These are phyloP conservation scores for Eucalyptus pumila DNA, from an alignment of 345 rosid genomes.

Conservation along the genomic window DNA sequence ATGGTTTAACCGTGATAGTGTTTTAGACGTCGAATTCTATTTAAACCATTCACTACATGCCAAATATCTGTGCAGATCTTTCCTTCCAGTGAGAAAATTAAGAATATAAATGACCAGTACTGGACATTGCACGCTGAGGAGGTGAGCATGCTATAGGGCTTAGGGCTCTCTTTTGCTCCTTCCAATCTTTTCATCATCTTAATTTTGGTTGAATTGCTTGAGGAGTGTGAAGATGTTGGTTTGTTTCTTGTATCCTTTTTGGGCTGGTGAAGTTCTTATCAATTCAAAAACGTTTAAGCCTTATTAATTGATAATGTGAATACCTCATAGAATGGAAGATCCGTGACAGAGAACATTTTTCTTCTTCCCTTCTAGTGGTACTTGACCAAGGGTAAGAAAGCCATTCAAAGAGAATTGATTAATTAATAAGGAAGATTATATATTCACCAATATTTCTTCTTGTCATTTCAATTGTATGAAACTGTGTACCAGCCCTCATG, in stretches of 20 bases:
- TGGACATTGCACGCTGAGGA: slow-evolving; percentile 97
- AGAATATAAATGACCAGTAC: slow-evolving; percentile 94
- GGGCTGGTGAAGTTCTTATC: not conserved
- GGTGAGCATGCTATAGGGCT: slow-evolving; percentile 21
- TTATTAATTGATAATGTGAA: not conserved
- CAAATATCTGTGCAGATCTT: slow-evolving; percentile 49
- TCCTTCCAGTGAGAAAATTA: slow-evolving; percentile 71
- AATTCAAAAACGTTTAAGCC: not conserved
- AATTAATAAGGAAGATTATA: not conserved
- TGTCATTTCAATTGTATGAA: not conserved
- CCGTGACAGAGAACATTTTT: not conserved
- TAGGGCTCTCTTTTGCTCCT: not conserved
- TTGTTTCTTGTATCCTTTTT: not conserved
- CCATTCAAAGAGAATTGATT: not conserved
- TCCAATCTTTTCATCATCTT: not conserved
- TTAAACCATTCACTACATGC: not conserved
- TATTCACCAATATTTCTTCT: not conserved
- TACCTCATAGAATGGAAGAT: not conserved
- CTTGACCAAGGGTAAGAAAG: not conserved
- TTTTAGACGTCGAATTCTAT: not conserved
- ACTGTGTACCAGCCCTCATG: not conserved
- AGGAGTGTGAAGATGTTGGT: not conserved
- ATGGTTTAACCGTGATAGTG: not conserved
- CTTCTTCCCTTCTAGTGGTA: not conserved
- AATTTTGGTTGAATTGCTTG: not conserved